A percentile compares a stretch with the other conserved stretches of the same genome.
Conservation (phyloP, 2,329 filamentous ascomycete genomes). For the Massarina eburnea region DNA sequence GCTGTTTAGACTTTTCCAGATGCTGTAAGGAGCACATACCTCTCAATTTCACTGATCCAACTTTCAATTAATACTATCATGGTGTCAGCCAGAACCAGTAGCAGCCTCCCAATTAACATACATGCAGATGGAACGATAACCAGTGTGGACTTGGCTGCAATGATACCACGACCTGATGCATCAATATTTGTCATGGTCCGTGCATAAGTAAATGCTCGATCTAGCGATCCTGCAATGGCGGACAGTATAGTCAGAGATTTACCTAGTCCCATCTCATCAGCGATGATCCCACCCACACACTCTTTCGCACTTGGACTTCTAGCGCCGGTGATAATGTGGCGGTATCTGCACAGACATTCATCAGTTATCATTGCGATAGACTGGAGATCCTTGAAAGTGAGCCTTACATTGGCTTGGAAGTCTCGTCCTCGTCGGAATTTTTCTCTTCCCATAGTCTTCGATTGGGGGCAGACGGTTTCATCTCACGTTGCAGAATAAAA, state of each 20-base stretch:
- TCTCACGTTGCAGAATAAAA: too few species aligned
- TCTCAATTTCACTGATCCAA: slow-evolving; percentile 5
- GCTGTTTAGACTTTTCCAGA: not conserved
- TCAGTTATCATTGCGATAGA: too few species aligned
- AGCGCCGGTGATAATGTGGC: slow-evolving; percentile 71
- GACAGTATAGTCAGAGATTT: slow-evolving; percentile 56
- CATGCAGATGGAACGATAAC: slow-evolving; percentile 49
- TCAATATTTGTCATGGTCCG: not conserved
- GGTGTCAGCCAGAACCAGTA: not conserved
- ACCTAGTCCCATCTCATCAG: slow-evolving; percentile 61
- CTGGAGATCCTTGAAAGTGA: too few species aligned
- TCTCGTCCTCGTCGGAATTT: too few species aligned
- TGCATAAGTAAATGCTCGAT: slow-evolving; percentile 5
- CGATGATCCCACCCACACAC: slow-evolving; percentile 49
- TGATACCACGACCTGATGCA: not conserved
- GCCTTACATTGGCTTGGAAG: too few species aligned
- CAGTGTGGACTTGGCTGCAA: slow-evolving; percentile 44
- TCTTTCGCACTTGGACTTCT: slow-evolving; percentile 19
- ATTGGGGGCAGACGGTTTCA: too few species aligned
- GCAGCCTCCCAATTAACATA: too few species aligned
- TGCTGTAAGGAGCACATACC: slow-evolving; percentile 19
- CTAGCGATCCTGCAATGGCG: slow-evolving; percentile 33
- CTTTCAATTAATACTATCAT: slow-evolving; percentile 10
- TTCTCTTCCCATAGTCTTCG: too few species aligned
- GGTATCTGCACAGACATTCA: too few species aligned